Conservation (phyloP, 176 grass and related monocot genomes). For the Raddia guianensis region DNA sequence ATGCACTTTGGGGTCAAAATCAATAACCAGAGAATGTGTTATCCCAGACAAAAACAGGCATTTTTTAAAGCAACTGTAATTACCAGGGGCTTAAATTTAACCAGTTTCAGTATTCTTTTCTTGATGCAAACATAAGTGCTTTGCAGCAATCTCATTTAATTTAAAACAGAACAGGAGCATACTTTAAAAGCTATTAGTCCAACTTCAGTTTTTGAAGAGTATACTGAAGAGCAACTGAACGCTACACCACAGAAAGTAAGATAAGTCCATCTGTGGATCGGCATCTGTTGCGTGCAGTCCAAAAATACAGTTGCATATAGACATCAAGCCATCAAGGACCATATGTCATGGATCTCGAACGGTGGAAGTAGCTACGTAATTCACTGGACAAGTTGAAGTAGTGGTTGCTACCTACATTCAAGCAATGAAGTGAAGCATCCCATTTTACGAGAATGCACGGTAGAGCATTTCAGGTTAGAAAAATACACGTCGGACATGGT, state of each 20-base stretch:
- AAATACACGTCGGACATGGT: background rate
- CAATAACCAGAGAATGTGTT: background rate
- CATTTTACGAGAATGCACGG: too few species aligned
- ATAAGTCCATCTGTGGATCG: background rate
- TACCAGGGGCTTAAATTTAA: background rate
- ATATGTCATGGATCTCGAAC: constrained; percentile 7
- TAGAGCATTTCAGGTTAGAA: background rate
- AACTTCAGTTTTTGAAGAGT: background rate
- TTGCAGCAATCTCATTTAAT: background rate
- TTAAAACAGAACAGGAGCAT: background rate
- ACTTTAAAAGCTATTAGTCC: background rate
- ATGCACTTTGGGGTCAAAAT: background rate
- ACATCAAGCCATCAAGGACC: background rate
- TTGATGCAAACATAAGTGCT: background rate
- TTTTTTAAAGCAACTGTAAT: background rate
- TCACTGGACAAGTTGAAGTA: background rate
- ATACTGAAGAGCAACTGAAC: background rate
- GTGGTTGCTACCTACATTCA: background rate
- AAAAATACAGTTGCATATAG: background rate
- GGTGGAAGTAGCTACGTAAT: background rate
- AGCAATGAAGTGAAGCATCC: too few species aligned
- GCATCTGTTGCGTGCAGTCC: background rate
- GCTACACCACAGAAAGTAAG: background rate
- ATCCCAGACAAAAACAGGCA: background rate
- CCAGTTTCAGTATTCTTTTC: background rate